Percentiles rank a stretch among this genome's conserved stretches.
These are phyloP conservation scores for Alnus glutinosa DNA, from an alignment of 306 rosid species.

Conservation along the genomic window DNA sequence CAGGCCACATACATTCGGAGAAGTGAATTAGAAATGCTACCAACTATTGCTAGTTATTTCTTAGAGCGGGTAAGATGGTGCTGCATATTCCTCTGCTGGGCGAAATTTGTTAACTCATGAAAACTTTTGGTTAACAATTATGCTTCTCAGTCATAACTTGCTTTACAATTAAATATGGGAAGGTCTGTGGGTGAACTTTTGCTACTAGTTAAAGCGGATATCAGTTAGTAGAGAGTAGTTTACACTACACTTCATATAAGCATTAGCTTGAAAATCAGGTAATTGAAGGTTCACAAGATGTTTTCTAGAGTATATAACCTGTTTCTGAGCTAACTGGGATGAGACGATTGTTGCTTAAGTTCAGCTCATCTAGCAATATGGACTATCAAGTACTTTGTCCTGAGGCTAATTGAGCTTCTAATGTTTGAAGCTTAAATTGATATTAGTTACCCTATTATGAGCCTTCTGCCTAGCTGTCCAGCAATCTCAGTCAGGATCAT, in stretches of 20 bases:
- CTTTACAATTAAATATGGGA: background rate
- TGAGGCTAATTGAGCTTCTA: slow-evolving; percentile 8
- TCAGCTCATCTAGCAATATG: slow-evolving; percentile 13
- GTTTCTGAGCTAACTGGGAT: slow-evolving; percentile 6
- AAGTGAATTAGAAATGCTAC: slow-evolving; percentile 89
- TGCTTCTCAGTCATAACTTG: background rate
- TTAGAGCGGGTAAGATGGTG: slow-evolving; percentile 75
- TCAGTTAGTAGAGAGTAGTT: background rate
- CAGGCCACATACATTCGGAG: slow-evolving; percentile 84
- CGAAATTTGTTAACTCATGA: slow-evolving; percentile 11
- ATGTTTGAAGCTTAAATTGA: slow-evolving; percentile 22
- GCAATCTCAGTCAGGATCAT: slow-evolving; percentile 14
- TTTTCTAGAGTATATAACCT: background rate
- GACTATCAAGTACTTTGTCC: slow-evolving; percentile 10
- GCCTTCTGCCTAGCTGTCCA: background rate
- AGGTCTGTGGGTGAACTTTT: background rate
- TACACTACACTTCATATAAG: background rate
- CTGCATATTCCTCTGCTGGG: background rate
- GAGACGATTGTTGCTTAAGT: slow-evolving; percentile 9
- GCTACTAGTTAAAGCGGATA: background rate
- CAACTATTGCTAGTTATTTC: slow-evolving; percentile 85
- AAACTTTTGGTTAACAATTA: slow-evolving; percentile 10
- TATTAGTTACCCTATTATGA: background rate
- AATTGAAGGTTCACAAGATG: background rate
- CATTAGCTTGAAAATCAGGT: background rate